Conservation (phyloP, 176 grass and related monocot genomes). For the Puccinellia tenuiflora region DNA sequence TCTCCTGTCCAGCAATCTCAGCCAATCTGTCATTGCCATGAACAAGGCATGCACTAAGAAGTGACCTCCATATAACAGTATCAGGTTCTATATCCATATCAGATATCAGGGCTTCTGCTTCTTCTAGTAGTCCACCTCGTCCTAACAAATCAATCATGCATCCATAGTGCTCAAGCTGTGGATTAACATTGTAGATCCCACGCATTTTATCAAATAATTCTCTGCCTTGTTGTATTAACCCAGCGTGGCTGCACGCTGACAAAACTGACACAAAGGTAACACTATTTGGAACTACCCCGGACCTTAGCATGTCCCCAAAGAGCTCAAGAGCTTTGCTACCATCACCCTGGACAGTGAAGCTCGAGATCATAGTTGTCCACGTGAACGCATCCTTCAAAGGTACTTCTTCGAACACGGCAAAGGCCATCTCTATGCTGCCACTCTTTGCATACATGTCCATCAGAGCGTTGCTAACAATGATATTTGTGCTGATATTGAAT, state of each 20-base stretch:
- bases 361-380: constrained; percentile 66
- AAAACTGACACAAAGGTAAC: constrained; percentile 58
- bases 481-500: constrained; percentile 15
- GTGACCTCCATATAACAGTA: constrained; percentile 63
- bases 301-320: constrained; percentile 43
- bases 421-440: constrained; percentile 38
- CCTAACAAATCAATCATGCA: constrained; percentile 73
- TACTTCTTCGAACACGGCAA: constrained; percentile 37
- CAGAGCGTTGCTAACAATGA: constrained; percentile 52
- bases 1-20: constrained; percentile 59
- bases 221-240: constrained; percentile 53
- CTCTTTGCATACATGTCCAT: constrained; percentile 82
- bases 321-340: constrained; percentile 45
- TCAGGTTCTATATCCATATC: constrained; percentile 56
- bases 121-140: constrained; percentile 49
- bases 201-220: constrained; percentile 39
- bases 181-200: constrained; percentile 27
- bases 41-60: constrained; percentile 62
- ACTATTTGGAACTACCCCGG: constrained; percentile 38
- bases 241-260: constrained; percentile 57
- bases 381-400: constrained; percentile 51
- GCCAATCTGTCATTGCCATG: constrained; percentile 51
- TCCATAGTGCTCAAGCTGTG: constrained; percentile 58
- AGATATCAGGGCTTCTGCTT: constrained; percentile 47
- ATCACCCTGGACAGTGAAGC: constrained; percentile 55